A percentile compares a stretch with the other conserved stretches of the same genome.
These are phyloP conservation scores for Poronia punctata DNA, from an alignment of 495 filamentous ascomycete genomes.

Conservation along the genomic window DNA sequence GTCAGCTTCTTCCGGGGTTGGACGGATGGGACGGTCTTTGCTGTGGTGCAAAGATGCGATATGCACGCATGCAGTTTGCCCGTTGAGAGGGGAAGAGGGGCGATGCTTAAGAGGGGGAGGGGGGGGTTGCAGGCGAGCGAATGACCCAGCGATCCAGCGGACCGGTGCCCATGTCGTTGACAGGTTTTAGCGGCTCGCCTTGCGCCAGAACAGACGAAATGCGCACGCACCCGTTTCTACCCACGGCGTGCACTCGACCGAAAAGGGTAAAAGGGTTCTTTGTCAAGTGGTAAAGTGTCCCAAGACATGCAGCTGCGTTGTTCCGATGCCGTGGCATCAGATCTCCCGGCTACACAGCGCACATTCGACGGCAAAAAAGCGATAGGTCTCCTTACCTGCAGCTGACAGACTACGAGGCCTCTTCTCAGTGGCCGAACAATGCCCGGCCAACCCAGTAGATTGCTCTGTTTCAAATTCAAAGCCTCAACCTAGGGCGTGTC, in stretches of 20 bases:
- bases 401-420: constrained; percentile 6
- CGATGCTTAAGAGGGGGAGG: no score
- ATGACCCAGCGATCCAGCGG: no score
- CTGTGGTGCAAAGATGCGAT: no score
- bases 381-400: constrained; percentile 9
- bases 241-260: constrained; percentile 1
- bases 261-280: constrained; percentile 11
- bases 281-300: constrained; percentile 7
- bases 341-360: constrained; percentile 9
- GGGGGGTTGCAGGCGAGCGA: no score
- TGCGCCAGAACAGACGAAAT: neutral
- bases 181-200: neutral
- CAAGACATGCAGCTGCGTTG: constrained; percentile 13
- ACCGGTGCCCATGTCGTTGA: no score
- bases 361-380: constrained; percentile 11
- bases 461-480: neutral
- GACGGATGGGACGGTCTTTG: no score
- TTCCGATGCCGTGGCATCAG: constrained; percentile 11
- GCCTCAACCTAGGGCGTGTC: no score
- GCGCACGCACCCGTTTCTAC: neutral
- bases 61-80: no score
- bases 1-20: no score
- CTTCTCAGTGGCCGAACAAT: neutral
- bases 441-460: neutral
- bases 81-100: no score